Percentiles rank a stretch among this genome's conserved stretches.
phyloP scores from a whole-genome alignment of 1,139 yeast species.

The Hemisphaericaspora xylanilytica region DNA sequence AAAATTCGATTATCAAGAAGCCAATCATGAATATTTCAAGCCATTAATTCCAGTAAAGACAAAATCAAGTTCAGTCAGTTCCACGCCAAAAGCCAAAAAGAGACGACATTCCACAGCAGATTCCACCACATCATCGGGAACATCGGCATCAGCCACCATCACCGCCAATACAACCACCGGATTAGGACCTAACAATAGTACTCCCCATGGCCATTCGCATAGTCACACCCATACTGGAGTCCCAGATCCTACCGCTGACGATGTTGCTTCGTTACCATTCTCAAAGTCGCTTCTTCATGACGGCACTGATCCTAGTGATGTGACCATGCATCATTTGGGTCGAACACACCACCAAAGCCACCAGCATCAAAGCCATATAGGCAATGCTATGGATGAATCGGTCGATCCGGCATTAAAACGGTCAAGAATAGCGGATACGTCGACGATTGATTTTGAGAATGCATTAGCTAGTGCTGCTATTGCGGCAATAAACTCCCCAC shows the following conservation, averaged over 20 bases:
- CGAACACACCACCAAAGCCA: constrained; percentile 3
- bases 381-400: constrained; percentile 19
- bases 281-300: constrained; percentile 1
- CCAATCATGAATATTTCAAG: constrained; percentile 28
- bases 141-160: constrained; percentile 1
- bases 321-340: neutral
- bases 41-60: constrained; percentile 26
- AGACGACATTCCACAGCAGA: constrained; percentile 11
- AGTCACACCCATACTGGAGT: no score
- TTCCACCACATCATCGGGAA: constrained; percentile 3
- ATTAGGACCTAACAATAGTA: neutral
- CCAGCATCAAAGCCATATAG: constrained; percentile 1
- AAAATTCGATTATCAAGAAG: constrained; percentile 33
- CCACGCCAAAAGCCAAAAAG: constrained; percentile 14
- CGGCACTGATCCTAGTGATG: constrained; percentile 1
- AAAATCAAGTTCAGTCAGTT: constrained; percentile 2
- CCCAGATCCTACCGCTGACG: constrained; percentile 1
- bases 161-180: neutral
- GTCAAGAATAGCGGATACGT: constrained; percentile 17
- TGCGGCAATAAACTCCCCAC: constrained; percentile 35
- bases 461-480: constrained; percentile 34
- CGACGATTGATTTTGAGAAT: constrained; percentile 28
- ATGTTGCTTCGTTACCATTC: neutral
- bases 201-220: neutral
- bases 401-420: constrained; percentile 33